Conservation (phyloP, 1,139 yeast genomes). For the Blastobotrys ciferrii region DNA sequence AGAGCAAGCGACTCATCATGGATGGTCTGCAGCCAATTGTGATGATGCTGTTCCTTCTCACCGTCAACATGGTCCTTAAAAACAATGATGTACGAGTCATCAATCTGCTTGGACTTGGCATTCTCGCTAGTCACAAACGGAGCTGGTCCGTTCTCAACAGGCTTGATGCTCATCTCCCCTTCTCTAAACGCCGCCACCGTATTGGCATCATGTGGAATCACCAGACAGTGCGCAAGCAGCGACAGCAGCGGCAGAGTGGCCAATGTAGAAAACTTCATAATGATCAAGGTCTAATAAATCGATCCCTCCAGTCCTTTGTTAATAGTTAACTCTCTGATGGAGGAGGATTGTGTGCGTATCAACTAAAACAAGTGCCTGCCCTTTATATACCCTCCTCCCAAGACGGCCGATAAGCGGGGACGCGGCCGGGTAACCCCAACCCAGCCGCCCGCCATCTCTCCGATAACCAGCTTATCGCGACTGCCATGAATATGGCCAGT, state of each 20-base stretch:
- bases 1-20: conserved; percentile 41
- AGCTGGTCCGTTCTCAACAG: conserved; percentile 26
- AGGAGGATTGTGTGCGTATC: background rate
- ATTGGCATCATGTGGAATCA: conserved; percentile 50
- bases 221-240: conserved; percentile 55
- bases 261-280: conserved; percentile 36
- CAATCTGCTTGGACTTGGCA: conserved; percentile 51
- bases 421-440: background rate
- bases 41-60: conserved; percentile 59
- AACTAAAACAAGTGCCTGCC: background rate
- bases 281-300: background rate
- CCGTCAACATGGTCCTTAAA: conserved; percentile 60
- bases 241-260: conserved; percentile 54
- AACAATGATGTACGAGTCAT: conserved; percentile 76
- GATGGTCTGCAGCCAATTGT: conserved; percentile 54
- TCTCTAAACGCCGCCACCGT: conserved; percentile 30
- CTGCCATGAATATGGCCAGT: too few relatives aligned
- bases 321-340: background rate
- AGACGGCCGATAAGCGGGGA: background rate
- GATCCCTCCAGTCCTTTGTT: background rate
- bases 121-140: conserved; percentile 45
- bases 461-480: too few relatives aligned
- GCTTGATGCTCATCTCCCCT: conserved; percentile 17
- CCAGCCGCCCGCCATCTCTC: too few relatives aligned
- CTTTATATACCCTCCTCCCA: background rate